These are phyloP conservation scores for Przewalskia tangutica DNA, from an alignment of 257 asterid genomes.

Conservation along the genomic window DNA sequence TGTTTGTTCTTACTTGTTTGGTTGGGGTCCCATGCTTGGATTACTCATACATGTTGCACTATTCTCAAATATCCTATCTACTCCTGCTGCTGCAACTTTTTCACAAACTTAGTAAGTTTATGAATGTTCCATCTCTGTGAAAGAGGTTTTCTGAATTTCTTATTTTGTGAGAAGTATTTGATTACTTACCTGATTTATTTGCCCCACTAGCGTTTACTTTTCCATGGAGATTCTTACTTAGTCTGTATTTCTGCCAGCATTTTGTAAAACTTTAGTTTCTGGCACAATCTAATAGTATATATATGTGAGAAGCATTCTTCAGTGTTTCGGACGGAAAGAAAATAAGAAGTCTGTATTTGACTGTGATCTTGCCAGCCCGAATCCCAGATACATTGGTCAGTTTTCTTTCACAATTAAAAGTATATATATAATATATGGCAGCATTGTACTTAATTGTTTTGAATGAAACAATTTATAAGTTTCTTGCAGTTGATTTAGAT, in stretches of 20 bases:
- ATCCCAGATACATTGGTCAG: not conserved
- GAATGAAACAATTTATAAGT: not conserved
- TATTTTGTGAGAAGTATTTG: slow-evolving; percentile 6
- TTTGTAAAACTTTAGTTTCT: slow-evolving; percentile 9
- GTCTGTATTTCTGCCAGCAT: slow-evolving; percentile 69
- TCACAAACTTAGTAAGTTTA: slow-evolving; percentile 15
- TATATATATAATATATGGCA: not conserved
- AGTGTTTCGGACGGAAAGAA: not conserved
- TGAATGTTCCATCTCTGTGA: not conserved
- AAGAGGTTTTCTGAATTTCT: not conserved
- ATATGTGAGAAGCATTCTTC: not conserved
- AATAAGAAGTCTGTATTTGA: not conserved
- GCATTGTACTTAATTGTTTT: not conserved
- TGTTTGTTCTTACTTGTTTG: slow-evolving; percentile 46
- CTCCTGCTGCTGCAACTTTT: slow-evolving; percentile 36
- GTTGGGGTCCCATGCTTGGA: slow-evolving; percentile 39
- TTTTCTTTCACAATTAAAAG: not conserved
- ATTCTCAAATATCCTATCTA: slow-evolving; percentile 46
- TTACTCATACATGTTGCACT: slow-evolving; percentile 39
- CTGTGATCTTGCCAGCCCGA: not conserved
- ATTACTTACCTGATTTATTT: slow-evolving; percentile 60
- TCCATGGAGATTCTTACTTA: slow-evolving; percentile 73
- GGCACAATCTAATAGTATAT: not conserved
- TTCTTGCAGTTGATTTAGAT: not conserved
- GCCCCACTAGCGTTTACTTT: slow-evolving; percentile 50